phyloP scores from a whole-genome alignment of 306 rosid genomes.

The Glycine tomentella region DNA sequence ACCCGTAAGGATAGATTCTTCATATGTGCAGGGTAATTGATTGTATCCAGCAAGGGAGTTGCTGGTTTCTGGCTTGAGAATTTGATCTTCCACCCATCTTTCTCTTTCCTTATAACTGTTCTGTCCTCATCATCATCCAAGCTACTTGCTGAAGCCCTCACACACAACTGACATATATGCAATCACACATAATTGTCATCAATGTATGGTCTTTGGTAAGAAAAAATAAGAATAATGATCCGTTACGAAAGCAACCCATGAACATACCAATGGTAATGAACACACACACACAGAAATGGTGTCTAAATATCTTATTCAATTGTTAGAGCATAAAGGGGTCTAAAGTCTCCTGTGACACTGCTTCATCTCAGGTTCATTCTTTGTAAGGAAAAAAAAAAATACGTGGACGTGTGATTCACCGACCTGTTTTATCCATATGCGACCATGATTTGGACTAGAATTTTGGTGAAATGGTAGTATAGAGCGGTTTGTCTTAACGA shows the following conservation, averaged over 20 bases:
- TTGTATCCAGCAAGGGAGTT: constrained; percentile 63
- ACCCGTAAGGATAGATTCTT: constrained; percentile 72
- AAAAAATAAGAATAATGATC: neutral
- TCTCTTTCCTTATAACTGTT: constrained; percentile 53
- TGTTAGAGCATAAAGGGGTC: too few species aligned
- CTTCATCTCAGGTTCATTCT: neutral
- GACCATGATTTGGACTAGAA: constrained; percentile 37
- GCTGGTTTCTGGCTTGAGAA: constrained; percentile 66
- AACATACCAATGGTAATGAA: too few species aligned
- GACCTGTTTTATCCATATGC: constrained; percentile 66
- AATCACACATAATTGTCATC: constrained; percentile 25
- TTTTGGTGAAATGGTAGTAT: constrained; percentile 40
- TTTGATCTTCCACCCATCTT: constrained; percentile 59
- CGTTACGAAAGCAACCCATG: neutral
- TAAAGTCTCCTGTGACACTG: too few species aligned
- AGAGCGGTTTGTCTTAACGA: constrained; percentile 48
- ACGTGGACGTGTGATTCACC: neutral
- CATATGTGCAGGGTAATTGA: constrained; percentile 74
- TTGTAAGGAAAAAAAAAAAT: neutral
- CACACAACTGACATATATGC: constrained; percentile 48
- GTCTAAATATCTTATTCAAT: too few species aligned
- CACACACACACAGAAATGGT: too few species aligned
- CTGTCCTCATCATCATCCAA: constrained; percentile 43
- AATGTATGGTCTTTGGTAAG: constrained; percentile 8
- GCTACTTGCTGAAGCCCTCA: constrained; percentile 56